Conservation (phyloP, 2,329 filamentous ascomycete genomes). For the Nemania sp. region DNA sequence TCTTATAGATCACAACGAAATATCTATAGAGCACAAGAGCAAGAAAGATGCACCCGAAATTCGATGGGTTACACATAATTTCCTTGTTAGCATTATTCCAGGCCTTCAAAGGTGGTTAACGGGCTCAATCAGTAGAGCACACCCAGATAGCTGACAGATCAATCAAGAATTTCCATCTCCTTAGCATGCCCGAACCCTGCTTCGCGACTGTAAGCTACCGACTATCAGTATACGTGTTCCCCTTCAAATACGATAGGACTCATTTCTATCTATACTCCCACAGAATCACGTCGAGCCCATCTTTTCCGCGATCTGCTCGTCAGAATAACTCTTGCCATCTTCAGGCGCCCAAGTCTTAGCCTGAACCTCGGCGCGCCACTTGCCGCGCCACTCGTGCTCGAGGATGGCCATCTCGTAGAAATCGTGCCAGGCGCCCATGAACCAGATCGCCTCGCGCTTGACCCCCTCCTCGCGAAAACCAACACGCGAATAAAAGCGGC, state of each 20-base stretch:
- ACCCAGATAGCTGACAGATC: slow-evolving; percentile 5
- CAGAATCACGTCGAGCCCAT: slow-evolving; percentile 13
- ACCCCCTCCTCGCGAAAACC: slow-evolving; percentile 22
- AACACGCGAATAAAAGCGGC: slow-evolving; percentile 12
- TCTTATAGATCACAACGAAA: not conserved
- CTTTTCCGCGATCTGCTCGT: slow-evolving; percentile 15
- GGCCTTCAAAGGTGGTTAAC: not conserved
- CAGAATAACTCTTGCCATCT: slow-evolving; percentile 4
- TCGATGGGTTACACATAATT: not conserved
- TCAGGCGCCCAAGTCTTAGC: slow-evolving; percentile 4
- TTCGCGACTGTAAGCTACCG: too few species aligned
- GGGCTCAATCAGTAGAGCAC: slow-evolving; percentile 2
- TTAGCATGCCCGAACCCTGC: not conserved
- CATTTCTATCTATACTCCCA: not conserved
- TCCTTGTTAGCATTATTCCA: not conserved
- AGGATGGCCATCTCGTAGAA: slow-evolving; percentile 22
- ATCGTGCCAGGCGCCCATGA: slow-evolving; percentile 22
- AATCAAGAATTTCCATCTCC: slow-evolving; percentile 4
- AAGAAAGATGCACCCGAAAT: not conserved
- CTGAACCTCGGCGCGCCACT: not conserved
- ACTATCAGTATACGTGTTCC: too few species aligned
- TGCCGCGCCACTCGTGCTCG: slow-evolving; percentile 21
- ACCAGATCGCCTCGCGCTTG: slow-evolving; percentile 22
- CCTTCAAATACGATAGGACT: not conserved
- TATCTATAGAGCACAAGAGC: not conserved